Base-by-base conservation (phyloP, 495 filamentous ascomycete genomes). In the Penicillium alfredii region DNA sequence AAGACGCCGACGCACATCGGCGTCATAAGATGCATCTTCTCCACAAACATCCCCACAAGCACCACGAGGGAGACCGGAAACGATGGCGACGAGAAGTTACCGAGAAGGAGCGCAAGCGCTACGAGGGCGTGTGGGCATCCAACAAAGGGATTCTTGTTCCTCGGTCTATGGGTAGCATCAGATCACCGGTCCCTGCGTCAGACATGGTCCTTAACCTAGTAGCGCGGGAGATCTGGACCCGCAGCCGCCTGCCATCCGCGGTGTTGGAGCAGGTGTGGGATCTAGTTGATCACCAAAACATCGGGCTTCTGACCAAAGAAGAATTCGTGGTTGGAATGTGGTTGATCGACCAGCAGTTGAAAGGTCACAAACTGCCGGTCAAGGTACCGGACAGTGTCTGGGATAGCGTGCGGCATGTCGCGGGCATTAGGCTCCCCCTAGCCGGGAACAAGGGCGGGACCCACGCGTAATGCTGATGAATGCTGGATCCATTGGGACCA, bases 241-340 rank as follows among this genome's bases (percentile, higher is more conserved):
- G 92, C 27, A 88, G 83, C 37, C 66, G 85, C 21, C 66, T 97
- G 34, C 76, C 81, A 0, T 42, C 54, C 11, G 64, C 81, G 42
- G 73, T 80, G 47, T 66, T 97, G 25, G 85, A 77, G 26, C 82
- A 86, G 56, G 76, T 94, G 18, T 97, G 86, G 83, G 76, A 84
- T 33, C 70, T 97, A 7, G 90, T 97, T 11, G 85, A 94, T 60
- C 53, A 72, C 2, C 58, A 68, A 8, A 56, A 69, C 8, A 64
- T 68, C 14, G 85, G 85, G 2, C 53, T 63, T 25, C 60, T 98
- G 37, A 71, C 66, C 14, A 77, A 76, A 53, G 78, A 86, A 24
- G 88, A 96, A 71, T 96, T 96, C 60, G 84, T 96, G 19, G 88
- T 96, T 25, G 92, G 92, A 8, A 78, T 89, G 73, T 98, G 92